phyloP scores from a whole-genome alignment of 2,329 filamentous ascomycete genomes.

The Cordyceps cicadae region DNA sequence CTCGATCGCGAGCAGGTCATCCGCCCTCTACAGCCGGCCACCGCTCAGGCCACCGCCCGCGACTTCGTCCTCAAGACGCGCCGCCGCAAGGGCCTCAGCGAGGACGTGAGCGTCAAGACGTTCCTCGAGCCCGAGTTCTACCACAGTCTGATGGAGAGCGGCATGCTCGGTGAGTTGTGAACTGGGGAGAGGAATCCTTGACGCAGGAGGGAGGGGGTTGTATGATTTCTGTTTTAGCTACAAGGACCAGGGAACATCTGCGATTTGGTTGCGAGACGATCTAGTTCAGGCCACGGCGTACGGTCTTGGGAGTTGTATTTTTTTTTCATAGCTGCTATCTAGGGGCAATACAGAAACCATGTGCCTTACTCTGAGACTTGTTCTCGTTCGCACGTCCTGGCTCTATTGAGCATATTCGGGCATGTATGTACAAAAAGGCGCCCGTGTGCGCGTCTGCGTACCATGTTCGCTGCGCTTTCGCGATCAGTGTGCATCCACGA shows the following conservation, averaged over 20 bases:
- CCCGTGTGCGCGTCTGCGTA: too few species aligned
- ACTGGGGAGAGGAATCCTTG: background rate
- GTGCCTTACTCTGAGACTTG: background rate
- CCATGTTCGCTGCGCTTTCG: too few species aligned
- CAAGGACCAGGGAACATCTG: background rate
- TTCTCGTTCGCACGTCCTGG: too few species aligned
- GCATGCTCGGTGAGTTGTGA: slow-evolving; percentile 60
- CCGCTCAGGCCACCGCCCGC: slow-evolving; percentile 78
- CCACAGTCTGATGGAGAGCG: slow-evolving; percentile 77
- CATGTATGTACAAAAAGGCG: too few species aligned
- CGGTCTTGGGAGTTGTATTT: slow-evolving; percentile 7
- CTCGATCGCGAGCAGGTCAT: slow-evolving; percentile 79
- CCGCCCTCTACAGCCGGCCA: slow-evolving; percentile 77
- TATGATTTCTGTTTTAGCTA: background rate
- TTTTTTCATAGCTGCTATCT: background rate
- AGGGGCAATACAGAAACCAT: background rate
- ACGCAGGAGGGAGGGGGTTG: background rate
- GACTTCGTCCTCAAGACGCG: slow-evolving; percentile 97
- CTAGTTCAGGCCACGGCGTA: slow-evolving; percentile 5
- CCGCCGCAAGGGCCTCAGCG: slow-evolving; percentile 83
- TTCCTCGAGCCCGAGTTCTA: slow-evolving; percentile 95
- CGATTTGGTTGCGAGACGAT: background rate
- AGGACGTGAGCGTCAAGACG: slow-evolving; percentile 92
- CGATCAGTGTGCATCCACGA: too few species aligned
- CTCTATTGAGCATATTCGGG: too few species aligned